Evolutionary conservation across 768 basidiomycete species (phyloP).

Genomic region (Russula brevipes): DNA sequence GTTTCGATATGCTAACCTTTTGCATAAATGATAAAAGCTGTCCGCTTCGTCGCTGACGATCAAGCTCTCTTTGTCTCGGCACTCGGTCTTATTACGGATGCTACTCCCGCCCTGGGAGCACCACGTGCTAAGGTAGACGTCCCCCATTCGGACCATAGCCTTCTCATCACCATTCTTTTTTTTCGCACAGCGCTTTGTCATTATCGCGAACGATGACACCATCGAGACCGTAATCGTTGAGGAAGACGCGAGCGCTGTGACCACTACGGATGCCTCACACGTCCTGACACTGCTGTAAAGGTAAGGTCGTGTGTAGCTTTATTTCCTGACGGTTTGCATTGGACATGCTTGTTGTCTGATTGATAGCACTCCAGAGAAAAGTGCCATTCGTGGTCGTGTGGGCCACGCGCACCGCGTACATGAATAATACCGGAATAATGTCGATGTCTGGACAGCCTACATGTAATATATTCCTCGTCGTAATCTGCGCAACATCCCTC

Average conservation of each 20-base stretch:
- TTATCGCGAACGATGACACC: slow-evolving; percentile 63
- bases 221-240: slow-evolving; percentile 55
- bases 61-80: slow-evolving; percentile 42
- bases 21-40: slow-evolving; percentile 24
- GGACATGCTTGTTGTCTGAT: no score
- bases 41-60: slow-evolving; percentile 51
- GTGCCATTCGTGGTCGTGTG: background rate
- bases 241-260: slow-evolving; percentile 35
- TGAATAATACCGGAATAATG: no score
- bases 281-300: slow-evolving; percentile 34
- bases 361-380: no score
- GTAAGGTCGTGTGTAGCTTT: background rate
- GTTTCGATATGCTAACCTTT: background rate
- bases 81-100: slow-evolving; percentile 44
- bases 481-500: no score
- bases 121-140: slow-evolving; percentile 49
- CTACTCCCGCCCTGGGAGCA: slow-evolving; percentile 54
- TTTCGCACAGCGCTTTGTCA: slow-evolving; percentile 48
- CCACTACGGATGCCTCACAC: slow-evolving; percentile 41
- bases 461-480: no score
- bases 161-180: background rate
- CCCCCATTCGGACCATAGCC: background rate
- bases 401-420: background rate
- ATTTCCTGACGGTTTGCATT: no score
- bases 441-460: no score